These are phyloP conservation scores for Ilex asprella DNA, from an alignment of 257 asterid species.

Conservation along the genomic window DNA sequence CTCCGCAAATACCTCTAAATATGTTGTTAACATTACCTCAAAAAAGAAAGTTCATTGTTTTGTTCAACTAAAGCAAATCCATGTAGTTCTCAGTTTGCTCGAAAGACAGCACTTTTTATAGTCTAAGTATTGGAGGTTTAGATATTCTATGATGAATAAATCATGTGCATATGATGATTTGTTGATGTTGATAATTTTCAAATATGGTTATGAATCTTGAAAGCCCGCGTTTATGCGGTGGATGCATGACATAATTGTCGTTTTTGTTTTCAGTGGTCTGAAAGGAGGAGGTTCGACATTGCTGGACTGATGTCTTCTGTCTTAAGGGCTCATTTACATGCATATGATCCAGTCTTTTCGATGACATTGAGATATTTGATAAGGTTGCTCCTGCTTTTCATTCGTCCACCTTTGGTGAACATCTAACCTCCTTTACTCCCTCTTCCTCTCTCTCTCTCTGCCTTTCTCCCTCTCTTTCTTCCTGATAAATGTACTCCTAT, in stretches of 20 bases:
- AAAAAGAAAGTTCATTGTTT: too few relatives aligned
- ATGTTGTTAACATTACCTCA: too few relatives aligned
- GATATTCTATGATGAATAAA: too few relatives aligned
- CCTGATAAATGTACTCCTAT: conserved; percentile 3
- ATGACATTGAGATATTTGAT: conserved; percentile 91
- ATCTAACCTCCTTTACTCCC: background rate
- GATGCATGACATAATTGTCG: conserved; percentile 1
- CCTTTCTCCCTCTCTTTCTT: background rate
- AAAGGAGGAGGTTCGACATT: conserved; percentile 81
- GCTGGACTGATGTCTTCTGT: conserved; percentile 84
- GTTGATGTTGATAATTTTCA: too few relatives aligned
- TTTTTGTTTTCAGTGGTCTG: conserved; percentile 76
- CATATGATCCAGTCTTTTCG: conserved; percentile 83
- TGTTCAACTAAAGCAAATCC: too few relatives aligned
- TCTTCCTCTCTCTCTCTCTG: background rate
- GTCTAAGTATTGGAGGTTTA: too few relatives aligned
- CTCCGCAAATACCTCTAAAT: too few relatives aligned
- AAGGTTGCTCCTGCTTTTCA: conserved; percentile 40
- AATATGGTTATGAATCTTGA: too few relatives aligned
- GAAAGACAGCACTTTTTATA: too few relatives aligned
- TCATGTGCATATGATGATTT: too few relatives aligned
- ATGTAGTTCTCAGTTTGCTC: too few relatives aligned
- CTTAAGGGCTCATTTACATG: conserved; percentile 71
- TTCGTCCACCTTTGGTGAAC: background rate
- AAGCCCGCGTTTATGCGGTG: background rate